phyloP scores from a whole-genome alignment of 1,284 basidiomycete genomes.

The Exobasidium rhododendri region DNA sequence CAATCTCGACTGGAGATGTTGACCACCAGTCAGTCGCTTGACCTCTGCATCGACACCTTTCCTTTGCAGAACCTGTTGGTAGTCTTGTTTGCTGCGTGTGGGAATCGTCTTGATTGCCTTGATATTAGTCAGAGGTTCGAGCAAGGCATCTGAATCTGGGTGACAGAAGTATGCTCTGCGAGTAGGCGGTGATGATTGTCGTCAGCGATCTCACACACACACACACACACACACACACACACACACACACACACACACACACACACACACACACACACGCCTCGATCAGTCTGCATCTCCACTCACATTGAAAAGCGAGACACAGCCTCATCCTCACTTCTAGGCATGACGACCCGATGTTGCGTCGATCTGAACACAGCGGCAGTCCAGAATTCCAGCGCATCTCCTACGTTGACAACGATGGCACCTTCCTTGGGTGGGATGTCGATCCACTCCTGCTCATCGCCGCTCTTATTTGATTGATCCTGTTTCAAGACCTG shows the following conservation, averaged over 20 bases:
- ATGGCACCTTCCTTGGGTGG: slow-evolving; percentile 75
- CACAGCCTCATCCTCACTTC: slow-evolving; percentile 23
- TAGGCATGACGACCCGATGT: slow-evolving; percentile 39
- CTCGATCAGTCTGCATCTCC: too few relatives aligned
- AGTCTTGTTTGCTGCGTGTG: slow-evolving; percentile 7
- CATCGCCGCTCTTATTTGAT: slow-evolving; percentile 47
- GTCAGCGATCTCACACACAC: too few relatives aligned
- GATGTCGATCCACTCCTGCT: slow-evolving; percentile 64
- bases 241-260: too few relatives aligned
- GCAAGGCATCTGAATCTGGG: slow-evolving; percentile 32
- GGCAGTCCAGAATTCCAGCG: slow-evolving; percentile 59
- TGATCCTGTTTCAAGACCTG: slow-evolving; percentile 60
- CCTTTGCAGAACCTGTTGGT: slow-evolving; percentile 18
- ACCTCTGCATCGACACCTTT: slow-evolving; percentile 26
- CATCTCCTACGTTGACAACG: slow-evolving; percentile 77
- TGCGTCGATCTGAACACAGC: slow-evolving; percentile 38
- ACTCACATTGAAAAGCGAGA: slow-evolving; percentile 34
- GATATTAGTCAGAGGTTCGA: slow-evolving; percentile 24
- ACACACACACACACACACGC: too few relatives aligned
- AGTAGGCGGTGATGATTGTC: not conserved
- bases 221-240: too few relatives aligned
- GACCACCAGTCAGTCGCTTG: slow-evolving; percentile 27
- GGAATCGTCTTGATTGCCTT: not conserved
- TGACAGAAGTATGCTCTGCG: slow-evolving; percentile 39
- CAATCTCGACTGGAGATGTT: slow-evolving; percentile 30